Percentiles rank a stretch among this genome's conserved stretches.
phyloP scores from a whole-genome alignment of 257 asterid genomes.

The Solanum corneliomulleri region DNA sequence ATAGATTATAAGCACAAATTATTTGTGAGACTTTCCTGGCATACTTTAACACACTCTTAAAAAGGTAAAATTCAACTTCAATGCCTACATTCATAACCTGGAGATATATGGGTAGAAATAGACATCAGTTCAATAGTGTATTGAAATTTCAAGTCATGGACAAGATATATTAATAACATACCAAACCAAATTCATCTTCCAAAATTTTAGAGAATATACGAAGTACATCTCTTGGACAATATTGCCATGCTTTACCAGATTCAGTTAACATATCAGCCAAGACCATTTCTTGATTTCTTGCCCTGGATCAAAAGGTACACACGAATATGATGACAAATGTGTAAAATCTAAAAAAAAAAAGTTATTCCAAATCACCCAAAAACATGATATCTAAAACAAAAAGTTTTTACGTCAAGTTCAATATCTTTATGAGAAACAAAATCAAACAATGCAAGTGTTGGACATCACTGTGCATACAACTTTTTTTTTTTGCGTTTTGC shows the following conservation, averaged over 20 bases:
- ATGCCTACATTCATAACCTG: slow-evolving; percentile 61
- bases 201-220: slow-evolving; percentile 53
- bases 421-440: not conserved
- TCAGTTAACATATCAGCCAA: slow-evolving; percentile 69
- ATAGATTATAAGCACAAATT: not conserved
- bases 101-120: not conserved
- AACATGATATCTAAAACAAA: not conserved
- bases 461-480: no score
- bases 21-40: not conserved
- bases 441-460: no score
- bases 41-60: slow-evolving; percentile 46
- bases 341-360: not conserved
- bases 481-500: no score
- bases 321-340: not conserved
- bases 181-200: slow-evolving; percentile 78
- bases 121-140: not conserved
- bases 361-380: not conserved
- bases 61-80: slow-evolving; percentile 71
- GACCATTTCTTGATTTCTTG: slow-evolving; percentile 79
- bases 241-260: slow-evolving; percentile 79
- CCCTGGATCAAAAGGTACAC: slow-evolving; percentile 36
- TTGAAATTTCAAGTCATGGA: not conserved
- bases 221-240: slow-evolving; percentile 79
- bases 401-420: not conserved
- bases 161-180: slow-evolving; percentile 11